These are phyloP conservation scores for Fusarium sp. DNA, from an alignment of 2,329 filamentous ascomycete species.

Conservation along the genomic window DNA sequence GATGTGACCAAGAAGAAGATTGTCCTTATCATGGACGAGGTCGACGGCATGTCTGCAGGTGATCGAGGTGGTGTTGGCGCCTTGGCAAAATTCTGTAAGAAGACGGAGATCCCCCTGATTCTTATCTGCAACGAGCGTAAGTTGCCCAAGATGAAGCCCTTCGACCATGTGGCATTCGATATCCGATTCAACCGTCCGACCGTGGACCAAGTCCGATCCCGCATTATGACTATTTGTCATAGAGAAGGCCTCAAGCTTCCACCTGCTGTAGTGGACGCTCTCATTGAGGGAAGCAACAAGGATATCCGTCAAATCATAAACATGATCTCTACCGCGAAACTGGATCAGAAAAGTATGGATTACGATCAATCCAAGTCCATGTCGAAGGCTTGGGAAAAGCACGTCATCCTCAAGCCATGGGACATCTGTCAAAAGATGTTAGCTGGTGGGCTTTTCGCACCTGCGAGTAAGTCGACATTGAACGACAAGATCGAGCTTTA, in stretches of 20 bases:
- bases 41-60: slow-evolving; percentile 98
- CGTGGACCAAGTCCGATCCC: slow-evolving; percentile 88
- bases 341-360: slow-evolving; percentile 83
- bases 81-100: slow-evolving; percentile 93
- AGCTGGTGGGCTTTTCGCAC: slow-evolving; percentile 85
- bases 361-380: slow-evolving; percentile 91
- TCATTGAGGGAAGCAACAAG: slow-evolving; percentile 95
- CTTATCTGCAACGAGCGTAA: slow-evolving; percentile 97
- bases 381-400: slow-evolving; percentile 99
- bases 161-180: slow-evolving; percentile 87
- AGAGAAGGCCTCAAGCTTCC: slow-evolving; percentile 91
- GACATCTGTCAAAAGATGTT: slow-evolving; percentile 96
- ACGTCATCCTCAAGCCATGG: slow-evolving; percentile 96
- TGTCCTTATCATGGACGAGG: slow-evolving; percentile 98
- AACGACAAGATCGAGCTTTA: slow-evolving; percentile 99
- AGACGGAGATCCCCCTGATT: slow-evolving; percentile 93
- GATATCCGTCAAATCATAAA: slow-evolving; percentile 99
- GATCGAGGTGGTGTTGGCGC: slow-evolving; percentile 96
- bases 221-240: slow-evolving; percentile 95
- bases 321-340: slow-evolving; percentile 94
- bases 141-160: slow-evolving; percentile 97
- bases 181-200: slow-evolving; percentile 90
- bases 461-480: slow-evolving; percentile 84
- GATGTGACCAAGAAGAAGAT: slow-evolving; percentile 90
- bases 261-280: slow-evolving; percentile 84